Evolutionary conservation across 2,329 filamentous ascomycete species (phyloP), one percentile per base, ranked within the genome.

Genomic region (Myotisia sp.): DNA sequence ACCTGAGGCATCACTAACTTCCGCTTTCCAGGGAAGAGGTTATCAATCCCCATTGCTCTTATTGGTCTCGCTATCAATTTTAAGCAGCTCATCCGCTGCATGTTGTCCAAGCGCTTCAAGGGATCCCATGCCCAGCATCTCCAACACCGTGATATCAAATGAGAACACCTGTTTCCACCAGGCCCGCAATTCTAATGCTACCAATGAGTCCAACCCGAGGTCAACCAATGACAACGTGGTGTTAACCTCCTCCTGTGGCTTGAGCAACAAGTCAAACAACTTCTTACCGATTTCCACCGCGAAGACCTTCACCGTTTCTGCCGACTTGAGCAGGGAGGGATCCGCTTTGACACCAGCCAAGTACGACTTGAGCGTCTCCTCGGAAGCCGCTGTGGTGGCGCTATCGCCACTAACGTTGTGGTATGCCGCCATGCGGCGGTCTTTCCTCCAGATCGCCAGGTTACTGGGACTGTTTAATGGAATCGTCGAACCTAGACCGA

Each of bases 211-310:
- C 13, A 47, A 8, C 2, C 45, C 45, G 2, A 47, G 21, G 10
- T 37, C 20, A 12, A 24, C 7, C 14, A 29, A n/a, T 4, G 13
- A 6, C 2, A 5, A 12, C n/a, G 23, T 28, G 14, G 34, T 17
- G n/a, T 40, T 23, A n/a, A 42, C 4, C 0, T 49, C 47, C 6
- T 47, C 45, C 3, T 35, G 26, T 3, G 35, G 27, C 8, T 37
- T 23, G 6, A 54, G 29, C 12, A 51, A 19, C 2, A 47, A 36
- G 1, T 12, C 17, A 26, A 43, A 40, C 4, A 53, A n/a, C 27
- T 40, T 37, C 14, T 34, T 42, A 12, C 45, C 51, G 21, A 53
- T 47, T 24, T 46, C 44, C 1, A 10, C 19, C 4, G 47, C 39
- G 4, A 53, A 26, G 9, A 43, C 33, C 6, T n/a, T 22, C 0